Percentiles rank a stretch among this genome's conserved stretches.
Evolutionary conservation across 2,329 filamentous ascomycete genomes (phyloP).

Genomic region (Trichoderma afroharzianum): DNA sequence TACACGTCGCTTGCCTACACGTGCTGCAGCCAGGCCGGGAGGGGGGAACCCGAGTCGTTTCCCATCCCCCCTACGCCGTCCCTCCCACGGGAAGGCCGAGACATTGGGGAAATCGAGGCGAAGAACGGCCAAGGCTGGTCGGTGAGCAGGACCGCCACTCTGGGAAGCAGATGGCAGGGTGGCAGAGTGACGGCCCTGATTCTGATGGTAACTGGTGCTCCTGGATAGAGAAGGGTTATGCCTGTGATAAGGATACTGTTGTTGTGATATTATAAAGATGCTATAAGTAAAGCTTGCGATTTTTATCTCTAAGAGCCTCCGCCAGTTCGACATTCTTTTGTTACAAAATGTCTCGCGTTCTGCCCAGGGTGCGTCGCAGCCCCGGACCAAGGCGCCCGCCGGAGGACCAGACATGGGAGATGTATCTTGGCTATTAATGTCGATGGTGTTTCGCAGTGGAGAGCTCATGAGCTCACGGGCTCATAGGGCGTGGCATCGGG

Average conservation of each 20-base stretch:
- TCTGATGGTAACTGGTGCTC: neutral
- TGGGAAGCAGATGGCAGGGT: too few species aligned
- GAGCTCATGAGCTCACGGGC: neutral
- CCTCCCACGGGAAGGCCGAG: too few species aligned
- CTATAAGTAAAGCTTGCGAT: conserved; percentile 52
- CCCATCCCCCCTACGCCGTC: too few species aligned
- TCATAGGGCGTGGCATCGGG: neutral
- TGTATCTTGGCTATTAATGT: neutral
- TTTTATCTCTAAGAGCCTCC: conserved; percentile 66
- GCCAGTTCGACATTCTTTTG: conserved; percentile 70
- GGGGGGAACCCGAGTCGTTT: too few species aligned
- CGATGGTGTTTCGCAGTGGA: neutral
- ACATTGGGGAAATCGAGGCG: too few species aligned
- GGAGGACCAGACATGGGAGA: neutral
- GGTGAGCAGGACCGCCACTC: too few species aligned
- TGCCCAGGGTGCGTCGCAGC: neutral
- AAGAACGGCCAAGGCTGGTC: too few species aligned
- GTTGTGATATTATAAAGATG: neutral
- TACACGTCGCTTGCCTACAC: neutral
- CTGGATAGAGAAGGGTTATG: too few species aligned
- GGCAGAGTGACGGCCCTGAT: neutral
- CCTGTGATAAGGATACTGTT: neutral
- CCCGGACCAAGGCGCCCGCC: neutral
- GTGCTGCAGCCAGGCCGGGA: neutral
- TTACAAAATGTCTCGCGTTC: conserved; percentile 57